phyloP scores from a whole-genome alignment of 2,329 filamentous ascomycete genomes.

The Arthrinium puccinioides region DNA sequence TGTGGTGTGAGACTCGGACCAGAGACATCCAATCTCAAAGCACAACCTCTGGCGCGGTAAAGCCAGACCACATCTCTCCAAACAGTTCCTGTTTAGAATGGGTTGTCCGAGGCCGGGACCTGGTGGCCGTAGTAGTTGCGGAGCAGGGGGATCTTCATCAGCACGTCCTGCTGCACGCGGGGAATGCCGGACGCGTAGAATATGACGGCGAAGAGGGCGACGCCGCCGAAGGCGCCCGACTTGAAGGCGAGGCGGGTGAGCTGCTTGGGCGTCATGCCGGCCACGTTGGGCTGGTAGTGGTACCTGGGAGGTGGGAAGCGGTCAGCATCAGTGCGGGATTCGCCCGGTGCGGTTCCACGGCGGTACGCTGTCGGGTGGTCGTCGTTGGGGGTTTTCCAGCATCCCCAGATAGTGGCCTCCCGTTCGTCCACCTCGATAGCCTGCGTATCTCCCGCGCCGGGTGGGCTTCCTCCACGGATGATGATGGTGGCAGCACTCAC shows the following conservation, averaged over 20 bases:
- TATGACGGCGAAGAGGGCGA: slow-evolving; percentile 49
- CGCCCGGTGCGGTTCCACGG: too few species aligned
- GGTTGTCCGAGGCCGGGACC: slow-evolving; percentile 52
- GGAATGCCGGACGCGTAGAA: slow-evolving; percentile 58
- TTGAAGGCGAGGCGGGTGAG: slow-evolving; percentile 39
- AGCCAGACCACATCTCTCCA: too few species aligned
- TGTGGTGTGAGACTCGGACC: not conserved
- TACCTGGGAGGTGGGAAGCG: slow-evolving; percentile 38
- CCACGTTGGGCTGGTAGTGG: slow-evolving; percentile 48
- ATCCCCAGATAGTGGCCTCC: too few species aligned
- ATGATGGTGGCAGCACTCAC: slow-evolving; percentile 36
- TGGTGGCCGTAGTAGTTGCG: slow-evolving; percentile 44
- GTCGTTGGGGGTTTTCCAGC: too few species aligned
- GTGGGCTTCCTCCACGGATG: too few species aligned
- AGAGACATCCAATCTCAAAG: too few species aligned
- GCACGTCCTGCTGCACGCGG: slow-evolving; percentile 50
- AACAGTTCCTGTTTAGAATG: slow-evolving; percentile 21
- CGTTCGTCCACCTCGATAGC: too few species aligned
- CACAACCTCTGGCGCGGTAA: too few species aligned
- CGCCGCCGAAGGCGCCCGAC: slow-evolving; percentile 47
- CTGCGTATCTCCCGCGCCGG: too few species aligned
- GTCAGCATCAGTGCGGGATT: too few species aligned
- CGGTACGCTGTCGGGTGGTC: too few species aligned
- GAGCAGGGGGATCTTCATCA: slow-evolving; percentile 52
- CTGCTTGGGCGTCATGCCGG: slow-evolving; percentile 43